These are phyloP conservation scores for Pseudofabraea citricarpa DNA, from an alignment of 2,329 filamentous ascomycete species.

Conservation along the genomic window DNA sequence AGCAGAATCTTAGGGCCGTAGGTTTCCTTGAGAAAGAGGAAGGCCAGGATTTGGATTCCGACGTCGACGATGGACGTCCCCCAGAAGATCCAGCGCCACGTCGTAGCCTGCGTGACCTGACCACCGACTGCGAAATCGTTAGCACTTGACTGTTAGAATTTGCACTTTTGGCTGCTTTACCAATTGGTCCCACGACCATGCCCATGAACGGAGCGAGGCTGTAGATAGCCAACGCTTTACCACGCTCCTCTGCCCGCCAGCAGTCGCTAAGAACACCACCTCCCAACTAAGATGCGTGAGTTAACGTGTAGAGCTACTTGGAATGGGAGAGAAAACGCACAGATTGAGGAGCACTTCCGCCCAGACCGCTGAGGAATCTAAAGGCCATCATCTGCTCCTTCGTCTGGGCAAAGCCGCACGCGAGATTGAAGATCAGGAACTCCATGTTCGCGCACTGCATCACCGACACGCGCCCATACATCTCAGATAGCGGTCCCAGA, in stretches of 20 bases:
- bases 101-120: not conserved
- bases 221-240: not conserved
- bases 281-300: not conserved
- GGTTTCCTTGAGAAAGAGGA: conserved; percentile 48
- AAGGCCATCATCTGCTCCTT: not conserved
- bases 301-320: not conserved
- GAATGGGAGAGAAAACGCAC: not conserved
- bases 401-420: not conserved
- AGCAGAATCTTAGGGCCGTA: conserved; percentile 53
- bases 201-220: not conserved
- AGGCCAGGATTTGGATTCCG: conserved; percentile 37
- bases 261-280: not conserved
- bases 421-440: not conserved
- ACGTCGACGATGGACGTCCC: conserved; percentile 35
- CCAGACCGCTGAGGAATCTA: not conserved
- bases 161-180: too few species aligned
- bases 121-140: not conserved
- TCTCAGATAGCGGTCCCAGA: not conserved
- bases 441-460: not conserved
- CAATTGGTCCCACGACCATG: too few species aligned
- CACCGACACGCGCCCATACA: not conserved
- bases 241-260: not conserved
- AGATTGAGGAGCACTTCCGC: not conserved
- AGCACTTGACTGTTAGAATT: too few species aligned
- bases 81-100: conserved; percentile 38